phyloP scores from a whole-genome alignment of 2,329 filamentous ascomycete species.

The Colletotrichum falcatum region DNA sequence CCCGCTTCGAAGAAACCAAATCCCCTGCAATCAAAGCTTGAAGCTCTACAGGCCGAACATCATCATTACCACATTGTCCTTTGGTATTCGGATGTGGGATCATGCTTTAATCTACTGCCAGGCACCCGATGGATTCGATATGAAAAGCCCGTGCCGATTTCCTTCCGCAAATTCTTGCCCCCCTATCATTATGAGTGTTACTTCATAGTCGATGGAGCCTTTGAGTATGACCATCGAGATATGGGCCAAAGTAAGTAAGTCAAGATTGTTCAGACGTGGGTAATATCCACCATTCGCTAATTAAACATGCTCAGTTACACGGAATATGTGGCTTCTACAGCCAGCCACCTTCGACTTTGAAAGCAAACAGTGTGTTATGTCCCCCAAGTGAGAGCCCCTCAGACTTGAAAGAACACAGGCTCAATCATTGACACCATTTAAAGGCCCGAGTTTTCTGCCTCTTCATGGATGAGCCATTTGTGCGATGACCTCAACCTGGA shows the following conservation, averaged over 20 bases:
- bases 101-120: not conserved
- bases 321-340: not conserved
- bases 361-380: slow-evolving; percentile 1
- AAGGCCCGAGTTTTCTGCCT: slow-evolving; percentile 2
- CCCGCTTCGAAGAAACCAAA: not conserved
- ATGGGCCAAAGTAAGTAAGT: not conserved
- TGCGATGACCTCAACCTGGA: not conserved
- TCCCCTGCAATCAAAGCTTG: not conserved
- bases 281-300: not conserved
- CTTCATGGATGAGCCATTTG: slow-evolving; percentile 21
- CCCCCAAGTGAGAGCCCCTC: not conserved
- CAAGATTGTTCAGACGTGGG: not conserved
- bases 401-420: no score
- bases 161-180: no score
- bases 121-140: slow-evolving; percentile 13
- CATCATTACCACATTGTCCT: slow-evolving; percentile 4
- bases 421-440: not conserved
- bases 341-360: not conserved
- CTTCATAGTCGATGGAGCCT: slow-evolving; percentile 1
- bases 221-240: not conserved
- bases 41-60: not conserved
- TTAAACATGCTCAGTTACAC: not conserved
- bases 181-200: slow-evolving; percentile 1
- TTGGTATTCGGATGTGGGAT: slow-evolving; percentile 4
- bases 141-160: not conserved